Evolutionary conservation across 768 basidiomycete genomes (phyloP), one percentile per base, ranked within the genome.

Genomic region (Grammothele lineata): DNA sequence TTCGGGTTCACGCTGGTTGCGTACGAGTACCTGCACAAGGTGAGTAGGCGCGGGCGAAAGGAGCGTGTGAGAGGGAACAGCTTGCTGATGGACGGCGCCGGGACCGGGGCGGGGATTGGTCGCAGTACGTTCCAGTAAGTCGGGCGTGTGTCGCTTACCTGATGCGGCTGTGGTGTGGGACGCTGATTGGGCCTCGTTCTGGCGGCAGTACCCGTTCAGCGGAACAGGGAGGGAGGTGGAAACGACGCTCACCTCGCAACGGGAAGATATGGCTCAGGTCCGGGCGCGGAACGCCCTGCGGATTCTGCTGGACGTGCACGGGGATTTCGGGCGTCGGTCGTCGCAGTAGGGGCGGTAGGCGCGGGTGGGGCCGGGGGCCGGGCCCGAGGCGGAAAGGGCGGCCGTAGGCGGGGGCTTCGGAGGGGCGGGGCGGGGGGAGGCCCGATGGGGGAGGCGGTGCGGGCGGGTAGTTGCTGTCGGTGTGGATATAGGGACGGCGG

Each of bases 221-320:
- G 82, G 78, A 22, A 75, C 77, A 60, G 82, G 77, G 43, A 74
- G 71, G 43, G 80, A 80, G 60, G 76, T 85, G 51, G 80, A 84
- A 65, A 92, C 82, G 15, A 77, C 73, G 45, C 78, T 86, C 47
- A 90, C 79, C 6, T 75, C 80, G 47, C 78, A 79, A 45, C 77
- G 78, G 32, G 87, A 89, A 57, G 95, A 97, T 48, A 75, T 98
- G 69, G 80, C 92, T 24, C 82, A 85, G 62, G 78, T 95, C 35
- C 80, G 96, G 45, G 95, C 96, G 17, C 77, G 95, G 47, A 97
- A 97, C 72, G 95, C 93, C 12, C 78, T 99, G 59, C 92, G 93
- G 67, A 92, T 92, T 50, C 66, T 93, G 53, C 70, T 93, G 61
- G 92, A 92, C 58, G 86, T 90, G 32, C 89, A 91, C 66, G 87